Evolutionary conservation across 1,284 basidiomycete species (phyloP).

Genomic region (Cryptococcus wingfieldii): DNA sequence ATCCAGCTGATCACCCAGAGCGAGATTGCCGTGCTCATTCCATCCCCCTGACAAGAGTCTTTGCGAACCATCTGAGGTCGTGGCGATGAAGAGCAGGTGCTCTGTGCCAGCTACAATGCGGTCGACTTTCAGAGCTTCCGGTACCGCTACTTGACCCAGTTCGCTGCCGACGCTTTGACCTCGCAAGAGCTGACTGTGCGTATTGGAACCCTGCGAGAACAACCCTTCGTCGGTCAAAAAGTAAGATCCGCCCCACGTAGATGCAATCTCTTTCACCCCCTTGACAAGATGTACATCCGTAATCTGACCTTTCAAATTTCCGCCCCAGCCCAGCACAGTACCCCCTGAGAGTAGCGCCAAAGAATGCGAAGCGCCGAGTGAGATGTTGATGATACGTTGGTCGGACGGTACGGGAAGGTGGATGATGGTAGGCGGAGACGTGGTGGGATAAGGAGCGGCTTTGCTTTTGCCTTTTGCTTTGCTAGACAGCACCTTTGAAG

Average conservation of each 20-base stretch:
- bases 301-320: conserved; percentile 66
- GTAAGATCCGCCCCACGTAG: conserved; percentile 83
- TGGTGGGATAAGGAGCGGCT: conserved; percentile 11
- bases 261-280: conserved; percentile 51
- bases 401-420: conserved; percentile 12
- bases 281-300: conserved; percentile 44
- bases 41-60: conserved; percentile 82
- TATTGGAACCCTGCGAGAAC: conserved; percentile 61
- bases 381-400: conserved; percentile 35
- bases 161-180: background rate
- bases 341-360: conserved; percentile 57
- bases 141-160: conserved; percentile 8
- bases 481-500: background rate
- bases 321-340: conserved; percentile 57
- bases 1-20: conserved; percentile 56
- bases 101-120: conserved; percentile 70
- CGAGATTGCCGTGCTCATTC: conserved; percentile 94
- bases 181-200: conserved; percentile 61
- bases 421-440: conserved; percentile 21
- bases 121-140: conserved; percentile 23
- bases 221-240: conserved; percentile 46
- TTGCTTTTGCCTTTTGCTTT: conserved; percentile 32
- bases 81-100: conserved; percentile 58
- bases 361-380: conserved; percentile 69
- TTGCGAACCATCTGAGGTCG: conserved; percentile 5